Evolutionary conservation across 108 stramenopile genomes (phyloP).

Genomic region (Poteriospumella lacustris): DNA sequence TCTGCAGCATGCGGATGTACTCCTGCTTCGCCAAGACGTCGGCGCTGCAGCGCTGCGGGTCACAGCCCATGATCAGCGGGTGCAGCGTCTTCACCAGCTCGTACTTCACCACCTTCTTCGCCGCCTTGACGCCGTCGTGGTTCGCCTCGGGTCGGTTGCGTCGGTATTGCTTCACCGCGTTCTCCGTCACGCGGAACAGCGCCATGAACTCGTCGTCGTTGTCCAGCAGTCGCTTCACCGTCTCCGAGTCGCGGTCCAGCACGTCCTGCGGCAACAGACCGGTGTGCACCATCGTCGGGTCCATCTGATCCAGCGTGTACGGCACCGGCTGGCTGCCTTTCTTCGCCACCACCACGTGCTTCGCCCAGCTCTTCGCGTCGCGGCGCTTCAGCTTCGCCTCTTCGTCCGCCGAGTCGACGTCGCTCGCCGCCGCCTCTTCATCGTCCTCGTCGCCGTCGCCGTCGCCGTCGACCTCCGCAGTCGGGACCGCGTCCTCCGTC

Average conservation of each 20-base stretch:
- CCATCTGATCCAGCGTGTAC: slow-evolving; percentile 81
- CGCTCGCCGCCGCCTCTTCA: slow-evolving; percentile 25
- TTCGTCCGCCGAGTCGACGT: slow-evolving; percentile 36
- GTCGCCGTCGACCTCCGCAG: slow-evolving; percentile 24
- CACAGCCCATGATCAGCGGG: slow-evolving; percentile 32
- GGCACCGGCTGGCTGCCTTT: no score
- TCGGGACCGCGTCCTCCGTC: slow-evolving; percentile 33
- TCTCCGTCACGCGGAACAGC: slow-evolving; percentile 39
- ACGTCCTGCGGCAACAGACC: slow-evolving; percentile 85
- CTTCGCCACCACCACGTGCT: no score
- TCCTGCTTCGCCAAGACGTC: slow-evolving; percentile 58
- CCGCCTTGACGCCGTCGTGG: neutral
- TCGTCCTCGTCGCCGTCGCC: slow-evolving; percentile 36
- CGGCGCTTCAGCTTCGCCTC: neutral
- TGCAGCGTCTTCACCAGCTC: slow-evolving; percentile 17
- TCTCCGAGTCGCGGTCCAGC: slow-evolving; percentile 82
- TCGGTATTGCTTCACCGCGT: slow-evolving; percentile 89
- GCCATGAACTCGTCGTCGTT: slow-evolving; percentile 13
- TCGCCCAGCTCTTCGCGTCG: neutral
- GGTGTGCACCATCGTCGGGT: slow-evolving; percentile 91
- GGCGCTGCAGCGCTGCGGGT: slow-evolving; percentile 46
- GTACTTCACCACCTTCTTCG: slow-evolving; percentile 3
- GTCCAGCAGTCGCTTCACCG: slow-evolving; percentile 70
- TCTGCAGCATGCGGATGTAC: neutral
- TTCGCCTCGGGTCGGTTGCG: slow-evolving; percentile 79